Evolutionary conservation across 1,139 yeast species (phyloP).

Genomic region (Schwanniomyces etchellsii): DNA sequence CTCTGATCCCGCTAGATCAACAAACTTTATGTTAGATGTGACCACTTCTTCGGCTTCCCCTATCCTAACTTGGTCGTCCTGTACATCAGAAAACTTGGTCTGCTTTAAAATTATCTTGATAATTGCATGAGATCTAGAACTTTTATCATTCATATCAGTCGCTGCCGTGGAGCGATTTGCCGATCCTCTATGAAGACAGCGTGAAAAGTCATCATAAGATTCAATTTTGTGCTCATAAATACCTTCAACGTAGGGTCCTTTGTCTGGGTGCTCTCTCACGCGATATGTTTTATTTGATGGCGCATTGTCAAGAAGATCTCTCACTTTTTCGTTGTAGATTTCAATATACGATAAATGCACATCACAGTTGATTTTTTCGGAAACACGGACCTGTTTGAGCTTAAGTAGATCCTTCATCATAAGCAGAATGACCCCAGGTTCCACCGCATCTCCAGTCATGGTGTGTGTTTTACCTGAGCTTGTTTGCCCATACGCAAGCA

Average conservation of each 20-base stretch:
- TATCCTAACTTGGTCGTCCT: conserved; percentile 9
- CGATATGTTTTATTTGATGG: conserved; percentile 26
- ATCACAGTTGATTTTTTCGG: conserved; percentile 43
- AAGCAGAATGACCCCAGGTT: conserved; percentile 59
- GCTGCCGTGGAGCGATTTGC: conserved; percentile 57
- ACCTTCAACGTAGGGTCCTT: conserved; percentile 70
- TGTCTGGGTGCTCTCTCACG: conserved; percentile 55
- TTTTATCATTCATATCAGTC: conserved; percentile 63
- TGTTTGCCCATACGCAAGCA: conserved; percentile 76
- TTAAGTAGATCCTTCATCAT: conserved; percentile 50
- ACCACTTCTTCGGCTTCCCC: conserved; percentile 51
- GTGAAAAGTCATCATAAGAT: conserved; percentile 37
- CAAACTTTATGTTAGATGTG: conserved; percentile 58
- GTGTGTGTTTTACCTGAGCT: conserved; percentile 70
- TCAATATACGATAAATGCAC: conserved; percentile 62
- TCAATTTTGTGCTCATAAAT: conserved; percentile 45
- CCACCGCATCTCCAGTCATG: conserved; percentile 56
- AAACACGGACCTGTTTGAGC: conserved; percentile 33
- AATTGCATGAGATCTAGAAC: conserved; percentile 77
- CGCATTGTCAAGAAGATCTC: conserved; percentile 41
- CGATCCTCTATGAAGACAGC: conserved; percentile 42
- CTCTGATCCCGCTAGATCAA: conserved; percentile 82
- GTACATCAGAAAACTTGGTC: conserved; percentile 44
- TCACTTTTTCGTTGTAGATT: conserved; percentile 67
- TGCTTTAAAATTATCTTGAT: conserved; percentile 59